Base-by-base conservation (phyloP, 352 stramenopile species). In the Pythium periplocum region DNA sequence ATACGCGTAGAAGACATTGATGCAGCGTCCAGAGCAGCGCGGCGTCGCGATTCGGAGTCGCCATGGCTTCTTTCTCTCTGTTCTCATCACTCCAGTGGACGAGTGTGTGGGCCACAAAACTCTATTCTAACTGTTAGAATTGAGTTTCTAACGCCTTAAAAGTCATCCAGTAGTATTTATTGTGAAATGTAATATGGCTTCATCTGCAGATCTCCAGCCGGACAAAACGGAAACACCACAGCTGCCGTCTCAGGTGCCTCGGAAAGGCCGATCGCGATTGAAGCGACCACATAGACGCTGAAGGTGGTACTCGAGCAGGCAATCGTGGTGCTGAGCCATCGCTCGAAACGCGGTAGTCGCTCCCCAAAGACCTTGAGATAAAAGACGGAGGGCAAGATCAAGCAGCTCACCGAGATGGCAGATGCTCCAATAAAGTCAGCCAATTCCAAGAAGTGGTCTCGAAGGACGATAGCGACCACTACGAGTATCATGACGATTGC, bases 351-450 rank as follows among this genome's bases (percentile, higher is more conserved):
- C 12, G 60, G 51, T 9, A 72, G 43, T 17, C 10, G 48, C 1
- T 43, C 17, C 36, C 57, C 51, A 10, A 69, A 32, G 30, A 56
- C 53, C 31, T 61, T 60, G 38, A 73, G 51, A 55, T 74, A 74
- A 45, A 74, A 65, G 8, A 59, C 17, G 30, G 68, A 57, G 5
- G 66, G 66, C n/a, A 74, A 40, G 11, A 69, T 66, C 40, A 69
- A 52, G 59, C 64, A 73, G 55, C 57, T 53, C 0, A 68, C 6
- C 2, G 61, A 48, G 32, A 66, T 67, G 43, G 48, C 44, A 2
- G 61, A 65, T 7, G 64, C 60, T 34, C 64, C 64, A 41, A 69
- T 66, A 34, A 73, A 69, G 49, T 73, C 64, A 5, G 55, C 46
- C 6, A 73, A 53, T 33, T 66, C 64, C 34, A 57, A n/a, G 46